A percentile compares a stretch with the other conserved stretches of the same genome.
phyloP scores from a whole-genome alignment of 305 asterid genomes.

The Fraxinus greggii region DNA sequence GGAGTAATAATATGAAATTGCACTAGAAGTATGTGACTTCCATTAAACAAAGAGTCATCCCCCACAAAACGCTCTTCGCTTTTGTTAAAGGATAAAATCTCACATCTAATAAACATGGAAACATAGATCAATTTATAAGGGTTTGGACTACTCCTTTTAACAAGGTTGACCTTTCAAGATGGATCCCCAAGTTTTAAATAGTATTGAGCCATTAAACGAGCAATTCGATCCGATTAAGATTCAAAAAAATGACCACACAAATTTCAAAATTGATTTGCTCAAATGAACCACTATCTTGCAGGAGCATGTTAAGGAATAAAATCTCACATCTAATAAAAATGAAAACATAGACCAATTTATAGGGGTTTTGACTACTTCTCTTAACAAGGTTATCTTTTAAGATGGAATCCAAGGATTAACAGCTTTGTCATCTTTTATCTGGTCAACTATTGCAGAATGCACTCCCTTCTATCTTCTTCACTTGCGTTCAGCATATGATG shows the following conservation, averaged over 20 bases:
- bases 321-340: background rate
- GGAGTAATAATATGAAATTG: slow-evolving; percentile 8
- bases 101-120: background rate
- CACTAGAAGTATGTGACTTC: slow-evolving; percentile 15
- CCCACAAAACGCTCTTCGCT: background rate
- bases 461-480: slow-evolving; percentile 11
- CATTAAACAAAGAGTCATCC: slow-evolving; percentile 12
- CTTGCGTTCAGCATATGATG: slow-evolving; percentile 15
- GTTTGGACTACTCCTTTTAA: too few relatives aligned
- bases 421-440: background rate
- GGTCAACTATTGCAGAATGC: background rate
- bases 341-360: background rate
- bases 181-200: too few relatives aligned
- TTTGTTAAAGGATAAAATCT: background rate
- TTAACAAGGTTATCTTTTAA: too few relatives aligned
- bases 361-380: too few relatives aligned
- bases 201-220: background rate
- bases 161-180: background rate
- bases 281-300: background rate
- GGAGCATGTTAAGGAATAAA: background rate
- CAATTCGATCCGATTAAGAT: background rate
- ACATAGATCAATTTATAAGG: background rate
- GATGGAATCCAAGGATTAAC: background rate
- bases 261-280: background rate
- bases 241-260: background rate